Conservation (phyloP, 202 grass and related monocot species). For the Thinopyrum obtusiflorum region DNA sequence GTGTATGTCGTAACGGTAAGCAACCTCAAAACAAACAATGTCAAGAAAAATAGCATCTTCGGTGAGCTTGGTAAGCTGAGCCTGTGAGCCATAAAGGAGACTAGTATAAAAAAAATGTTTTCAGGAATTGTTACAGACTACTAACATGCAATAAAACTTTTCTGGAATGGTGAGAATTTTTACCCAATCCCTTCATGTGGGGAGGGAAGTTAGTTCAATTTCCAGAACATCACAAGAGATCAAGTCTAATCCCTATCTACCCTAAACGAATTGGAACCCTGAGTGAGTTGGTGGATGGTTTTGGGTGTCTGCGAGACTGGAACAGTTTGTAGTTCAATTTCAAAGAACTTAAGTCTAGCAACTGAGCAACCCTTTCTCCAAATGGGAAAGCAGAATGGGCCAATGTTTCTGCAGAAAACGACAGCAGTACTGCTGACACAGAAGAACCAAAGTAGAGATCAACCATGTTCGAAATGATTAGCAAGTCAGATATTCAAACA, state of each 20-base stretch:
- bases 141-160: not conserved
- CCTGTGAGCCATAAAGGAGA: not conserved
- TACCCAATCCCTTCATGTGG: not conserved
- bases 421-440: not conserved
- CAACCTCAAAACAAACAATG: too few relatives aligned
- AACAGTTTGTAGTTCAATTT: not conserved
- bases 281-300: not conserved
- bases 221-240: not conserved
- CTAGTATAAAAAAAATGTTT: not conserved
- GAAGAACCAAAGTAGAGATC: not conserved
- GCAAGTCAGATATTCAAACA: not conserved
- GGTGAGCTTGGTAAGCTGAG: not conserved
- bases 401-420: not conserved
- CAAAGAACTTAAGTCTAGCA: not conserved
- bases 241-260: not conserved
- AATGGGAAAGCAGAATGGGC: not conserved
- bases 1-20: too few relatives aligned
- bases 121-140: not conserved
- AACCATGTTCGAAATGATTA: not conserved
- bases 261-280: not conserved
- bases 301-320: not conserved
- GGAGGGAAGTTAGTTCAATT: not conserved
- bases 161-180: not conserved
- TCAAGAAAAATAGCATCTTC: not conserved
- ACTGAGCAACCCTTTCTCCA: not conserved